Conservation (phyloP, 2,329 filamentous ascomycete genomes). For the Neopestalotiopsis sp. region DNA sequence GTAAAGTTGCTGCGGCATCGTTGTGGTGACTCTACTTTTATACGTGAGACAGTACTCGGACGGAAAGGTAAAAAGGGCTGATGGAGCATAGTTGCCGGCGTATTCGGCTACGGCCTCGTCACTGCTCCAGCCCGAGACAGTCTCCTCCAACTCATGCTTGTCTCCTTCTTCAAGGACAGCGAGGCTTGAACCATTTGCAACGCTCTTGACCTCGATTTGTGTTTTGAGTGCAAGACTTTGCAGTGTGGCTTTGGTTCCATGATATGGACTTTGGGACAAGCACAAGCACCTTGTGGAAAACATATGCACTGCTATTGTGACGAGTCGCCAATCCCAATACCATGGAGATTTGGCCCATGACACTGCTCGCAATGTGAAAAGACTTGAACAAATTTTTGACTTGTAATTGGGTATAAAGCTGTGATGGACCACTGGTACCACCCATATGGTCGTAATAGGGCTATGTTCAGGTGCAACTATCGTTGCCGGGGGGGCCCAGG, state of each 20-base stretch:
- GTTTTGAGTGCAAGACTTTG: too few species aligned
- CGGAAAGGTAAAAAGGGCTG: background rate
- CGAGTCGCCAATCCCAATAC: background rate
- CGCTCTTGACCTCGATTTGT: too few species aligned
- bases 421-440: background rate
- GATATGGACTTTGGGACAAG: too few species aligned
- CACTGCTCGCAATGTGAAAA: background rate
- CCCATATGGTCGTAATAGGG: background rate
- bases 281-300: too few species aligned
- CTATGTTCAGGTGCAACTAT: background rate
- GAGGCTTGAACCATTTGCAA: too few species aligned
- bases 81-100: background rate
- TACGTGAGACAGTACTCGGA: background rate
- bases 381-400: background rate
- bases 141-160: background rate
- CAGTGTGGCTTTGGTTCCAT: too few species aligned
- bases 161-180: too few species aligned
- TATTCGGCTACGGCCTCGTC: background rate
- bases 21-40: background rate
- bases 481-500: too few species aligned
- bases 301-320: too few species aligned
- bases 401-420: slow-evolving; percentile 2
- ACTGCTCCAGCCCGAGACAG: background rate
- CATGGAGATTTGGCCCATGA: background rate
- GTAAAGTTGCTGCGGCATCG: too few species aligned